phyloP scores from a whole-genome alignment of 441 rosid species.

The Pelargonium fulgidum region DNA sequence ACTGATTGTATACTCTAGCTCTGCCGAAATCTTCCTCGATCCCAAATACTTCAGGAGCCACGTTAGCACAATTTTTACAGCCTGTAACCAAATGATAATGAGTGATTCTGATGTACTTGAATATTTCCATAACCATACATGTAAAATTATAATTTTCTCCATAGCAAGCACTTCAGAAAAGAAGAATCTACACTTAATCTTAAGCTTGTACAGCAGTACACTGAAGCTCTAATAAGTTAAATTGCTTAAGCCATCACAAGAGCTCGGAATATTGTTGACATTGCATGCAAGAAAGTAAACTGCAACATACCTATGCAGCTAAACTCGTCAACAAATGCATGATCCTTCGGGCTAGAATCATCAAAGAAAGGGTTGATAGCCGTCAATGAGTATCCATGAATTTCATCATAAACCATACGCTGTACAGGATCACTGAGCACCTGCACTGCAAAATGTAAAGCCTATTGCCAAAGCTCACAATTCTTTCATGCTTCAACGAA shows the following conservation, averaged over 20 bases:
- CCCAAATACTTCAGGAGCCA: constrained; percentile 59
- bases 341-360: constrained; percentile 57
- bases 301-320: constrained; percentile 73
- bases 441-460: constrained; percentile 37
- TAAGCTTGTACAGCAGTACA: too few species aligned
- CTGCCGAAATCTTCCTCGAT: constrained; percentile 94
- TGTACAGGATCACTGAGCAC: constrained; percentile 92
- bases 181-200: too few species aligned
- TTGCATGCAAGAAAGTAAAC: constrained; percentile 2
- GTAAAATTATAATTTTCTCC: background rate
- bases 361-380: constrained; percentile 83
- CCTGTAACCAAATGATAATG: constrained; percentile 35
- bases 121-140: background rate
- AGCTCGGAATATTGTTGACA: background rate
- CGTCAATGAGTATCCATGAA: constrained; percentile 83
- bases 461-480: background rate
- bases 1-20: constrained; percentile 74
- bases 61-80: constrained; percentile 88
- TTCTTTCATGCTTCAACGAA: background rate
- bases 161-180: too few species aligned
- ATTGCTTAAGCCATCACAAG: background rate
- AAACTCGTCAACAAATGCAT: constrained; percentile 84
- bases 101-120: background rate
- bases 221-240: background rate
- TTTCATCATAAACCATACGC: constrained; percentile 92